A percentile compares a stretch with the other conserved stretches of the same genome.
Conservation (phyloP, 2,329 filamentous ascomycete species). For the Verticillium isaacii region DNA sequence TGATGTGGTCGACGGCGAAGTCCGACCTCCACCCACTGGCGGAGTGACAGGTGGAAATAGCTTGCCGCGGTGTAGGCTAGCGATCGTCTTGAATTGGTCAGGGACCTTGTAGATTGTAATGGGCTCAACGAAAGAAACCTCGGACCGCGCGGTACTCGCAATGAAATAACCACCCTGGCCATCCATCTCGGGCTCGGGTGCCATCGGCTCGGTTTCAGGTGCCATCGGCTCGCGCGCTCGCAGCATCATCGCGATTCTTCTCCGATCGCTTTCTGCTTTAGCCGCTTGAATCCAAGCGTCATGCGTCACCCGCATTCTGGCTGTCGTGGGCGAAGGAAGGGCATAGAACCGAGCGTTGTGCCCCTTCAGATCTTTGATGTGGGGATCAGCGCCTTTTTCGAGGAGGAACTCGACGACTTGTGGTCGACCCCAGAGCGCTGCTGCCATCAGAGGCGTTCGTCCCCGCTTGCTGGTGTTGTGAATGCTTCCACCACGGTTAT, state of each 20-base stretch:
- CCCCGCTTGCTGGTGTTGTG: neutral
- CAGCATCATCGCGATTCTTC: neutral
- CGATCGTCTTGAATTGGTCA: neutral
- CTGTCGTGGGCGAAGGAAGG: neutral
- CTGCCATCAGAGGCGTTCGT: neutral
- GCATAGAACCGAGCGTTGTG: neutral
- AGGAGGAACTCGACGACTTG: neutral
- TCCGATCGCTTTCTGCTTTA: neutral
- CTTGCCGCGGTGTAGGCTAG: neutral
- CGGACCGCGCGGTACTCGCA: neutral
- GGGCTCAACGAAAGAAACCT: neutral
- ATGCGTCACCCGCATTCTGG: neutral
- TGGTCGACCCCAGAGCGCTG: neutral
- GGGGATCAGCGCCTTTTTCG: neutral
- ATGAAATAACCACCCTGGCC: neutral
- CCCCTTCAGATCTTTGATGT: neutral
- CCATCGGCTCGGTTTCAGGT: neutral
- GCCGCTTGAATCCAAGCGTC: neutral
- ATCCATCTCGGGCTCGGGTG: neutral
- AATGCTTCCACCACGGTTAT: neutral
- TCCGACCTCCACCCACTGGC: neutral
- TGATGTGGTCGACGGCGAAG: neutral
- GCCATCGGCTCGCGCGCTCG: neutral
- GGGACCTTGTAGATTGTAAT: neutral
- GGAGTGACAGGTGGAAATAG: neutral